A percentile compares a stretch with the other conserved stretches of the same genome.
These are phyloP conservation scores for Datura wrightii DNA, from an alignment of 257 asterid species.

Conservation along the genomic window DNA sequence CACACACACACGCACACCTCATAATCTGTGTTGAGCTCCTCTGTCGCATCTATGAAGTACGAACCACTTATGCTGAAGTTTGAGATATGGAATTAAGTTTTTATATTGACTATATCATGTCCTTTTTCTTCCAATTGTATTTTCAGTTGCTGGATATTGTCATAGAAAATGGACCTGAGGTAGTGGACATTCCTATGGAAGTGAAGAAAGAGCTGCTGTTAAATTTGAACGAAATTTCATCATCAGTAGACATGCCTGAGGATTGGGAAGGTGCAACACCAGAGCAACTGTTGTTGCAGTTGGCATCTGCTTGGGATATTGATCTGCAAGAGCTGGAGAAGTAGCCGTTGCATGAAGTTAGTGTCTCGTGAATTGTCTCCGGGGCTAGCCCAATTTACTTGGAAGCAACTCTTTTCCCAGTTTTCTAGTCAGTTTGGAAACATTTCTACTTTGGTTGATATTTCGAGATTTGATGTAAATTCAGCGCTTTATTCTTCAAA, in stretches of 20 bases:
- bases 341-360: constrained; percentile 39
- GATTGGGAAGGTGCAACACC: constrained; percentile 96
- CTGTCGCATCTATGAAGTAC: constrained; percentile 8
- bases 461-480: constrained; percentile 23
- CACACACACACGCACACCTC: not conserved
- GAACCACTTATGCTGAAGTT: not conserved
- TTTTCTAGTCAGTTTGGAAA: not conserved
- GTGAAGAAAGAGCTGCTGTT: constrained; percentile 70
- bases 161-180: constrained; percentile 77
- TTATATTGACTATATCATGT: not conserved
- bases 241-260: constrained; percentile 69
- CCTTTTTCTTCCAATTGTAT: not conserved
- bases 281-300: constrained; percentile 72
- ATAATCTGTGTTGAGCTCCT: not conserved
- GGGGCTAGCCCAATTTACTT: not conserved
- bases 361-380: not conserved
- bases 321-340: constrained; percentile 74
- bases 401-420: constrained; percentile 19
- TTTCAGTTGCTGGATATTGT: constrained; percentile 77
- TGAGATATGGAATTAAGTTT: not conserved
- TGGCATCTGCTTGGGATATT: constrained; percentile 92
- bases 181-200: constrained; percentile 67
- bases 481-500: constrained; percentile 6
- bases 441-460: not conserved
- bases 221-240: constrained; percentile 74